Base-by-base conservation (phyloP, 305 asterid genomes). In the Solanum hybrid region DNA sequence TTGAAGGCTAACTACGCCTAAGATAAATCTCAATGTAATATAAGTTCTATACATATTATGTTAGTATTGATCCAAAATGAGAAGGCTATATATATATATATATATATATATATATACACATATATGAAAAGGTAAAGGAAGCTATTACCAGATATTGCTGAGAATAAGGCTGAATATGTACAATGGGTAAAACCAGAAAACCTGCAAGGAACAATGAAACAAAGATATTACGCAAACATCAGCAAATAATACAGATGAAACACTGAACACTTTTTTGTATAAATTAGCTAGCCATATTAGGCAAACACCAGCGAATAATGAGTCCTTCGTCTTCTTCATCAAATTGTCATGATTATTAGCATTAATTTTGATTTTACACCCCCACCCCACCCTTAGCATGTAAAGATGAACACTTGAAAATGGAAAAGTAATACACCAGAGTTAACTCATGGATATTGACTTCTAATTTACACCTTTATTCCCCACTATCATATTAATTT, bases 181-280 rank as follows among this genome's bases (percentile, higher is more conserved):
- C 97, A 96, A 92, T 17, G 99, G 99, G 91, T 95, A 97, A 95
- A 97, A 96, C 99, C 98, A 97, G 92, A 94, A 93, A 70, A 97
- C 96, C 99, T 97, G 96, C 68, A 90, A 89, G 87, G 51, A 88
- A 86, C 34, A 90, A 87, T 75, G 90, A 90, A 92, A 78, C 85
- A n/a, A 5, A 79, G 38, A 45, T 51, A 88, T 45, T 78, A 57
- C n/a, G 88, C 77, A 51, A 57, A 57, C 22, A 20, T 20, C 77
- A 31, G 31, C 12, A 9, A 6, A 85, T 85, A 51, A 57, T 57
- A 51, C 76, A 85, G 77, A 85, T 22, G n/a, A 17, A 85, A 57
- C 88, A 57, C 36, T 31, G 24, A 51, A 85, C 37, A 31, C 29
- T 14, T 20, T 84, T 85, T 31, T 85, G 32, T 32, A 57, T 31